phyloP scores from a whole-genome alignment of 345 rosid species.

The Moricandia moricandioides region DNA sequence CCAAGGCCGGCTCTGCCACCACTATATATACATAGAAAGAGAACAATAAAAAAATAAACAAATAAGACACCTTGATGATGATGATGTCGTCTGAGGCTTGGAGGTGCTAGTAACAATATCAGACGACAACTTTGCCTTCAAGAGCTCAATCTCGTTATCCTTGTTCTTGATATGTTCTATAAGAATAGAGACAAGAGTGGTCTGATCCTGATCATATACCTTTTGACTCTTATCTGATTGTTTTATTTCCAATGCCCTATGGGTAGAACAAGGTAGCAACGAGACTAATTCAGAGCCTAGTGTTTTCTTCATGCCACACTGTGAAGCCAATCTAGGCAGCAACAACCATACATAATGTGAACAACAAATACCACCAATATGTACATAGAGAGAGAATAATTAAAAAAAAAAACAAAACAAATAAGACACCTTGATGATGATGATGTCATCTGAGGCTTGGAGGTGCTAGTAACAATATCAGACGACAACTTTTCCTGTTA shows the following conservation, averaged over 20 bases:
- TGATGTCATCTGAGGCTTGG: neutral
- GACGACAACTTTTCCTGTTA: neutral
- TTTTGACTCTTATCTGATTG: neutral
- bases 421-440: neutral
- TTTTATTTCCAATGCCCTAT: too few species aligned
- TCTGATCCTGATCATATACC: neutral
- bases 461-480: neutral
- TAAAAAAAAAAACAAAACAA: too few species aligned
- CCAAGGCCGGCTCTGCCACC: neutral
- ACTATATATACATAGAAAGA: too few species aligned
- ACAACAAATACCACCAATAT: neutral
- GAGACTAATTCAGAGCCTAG: neutral
- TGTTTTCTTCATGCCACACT: neutral
- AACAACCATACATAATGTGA: neutral
- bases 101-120: neutral
- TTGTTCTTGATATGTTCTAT: too few species aligned
- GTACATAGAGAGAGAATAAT: too few species aligned
- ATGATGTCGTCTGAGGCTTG: neutral
- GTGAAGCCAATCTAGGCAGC: neutral
- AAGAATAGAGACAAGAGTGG: neutral
- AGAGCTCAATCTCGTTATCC: too few species aligned
- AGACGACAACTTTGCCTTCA: neutral
- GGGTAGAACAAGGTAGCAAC: neutral
- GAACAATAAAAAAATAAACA: too few species aligned
- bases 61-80: neutral